Conservation (phyloP, 1,284 basidiomycete genomes). For the Ustilago crameri region DNA sequence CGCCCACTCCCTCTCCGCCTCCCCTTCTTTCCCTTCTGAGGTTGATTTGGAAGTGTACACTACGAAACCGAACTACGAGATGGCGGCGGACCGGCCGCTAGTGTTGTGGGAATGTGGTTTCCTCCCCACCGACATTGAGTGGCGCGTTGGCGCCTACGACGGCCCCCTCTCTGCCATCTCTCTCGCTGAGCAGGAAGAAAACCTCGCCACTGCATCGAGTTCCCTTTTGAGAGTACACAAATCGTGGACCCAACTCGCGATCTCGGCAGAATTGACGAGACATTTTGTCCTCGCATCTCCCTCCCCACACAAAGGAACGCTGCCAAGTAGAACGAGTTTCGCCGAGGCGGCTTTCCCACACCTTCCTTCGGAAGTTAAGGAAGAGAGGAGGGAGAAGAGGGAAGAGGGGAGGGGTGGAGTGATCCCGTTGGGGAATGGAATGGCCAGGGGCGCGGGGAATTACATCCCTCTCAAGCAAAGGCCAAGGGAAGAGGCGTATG, state of each 20-base stretch:
- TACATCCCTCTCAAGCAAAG: slow-evolving; percentile 20
- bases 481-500: slow-evolving; percentile 32
- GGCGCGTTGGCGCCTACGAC: slow-evolving; percentile 76
- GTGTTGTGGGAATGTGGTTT: slow-evolving; percentile 93
- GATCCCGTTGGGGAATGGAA: slow-evolving; percentile 40
- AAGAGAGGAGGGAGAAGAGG: not conserved
- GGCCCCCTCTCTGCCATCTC: slow-evolving; percentile 47
- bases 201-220: slow-evolving; percentile 13
- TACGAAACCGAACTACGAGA: slow-evolving; percentile 86
- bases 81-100: slow-evolving; percentile 89
- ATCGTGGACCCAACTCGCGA: slow-evolving; percentile 52
- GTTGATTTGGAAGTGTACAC: slow-evolving; percentile 37
- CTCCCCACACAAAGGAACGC: slow-evolving; percentile 5
- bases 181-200: not conserved
- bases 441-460: slow-evolving; percentile 19
- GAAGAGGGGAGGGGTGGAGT: slow-evolving; percentile 1
- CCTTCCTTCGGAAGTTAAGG: not conserved
- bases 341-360: slow-evolving; percentile 18
- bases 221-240: slow-evolving; percentile 36
- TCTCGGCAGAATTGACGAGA: slow-evolving; percentile 51
- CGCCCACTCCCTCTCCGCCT: not conserved
- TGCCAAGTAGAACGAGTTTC: slow-evolving; percentile 17
- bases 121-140: slow-evolving; percentile 75
- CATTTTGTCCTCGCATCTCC: slow-evolving; percentile 59
- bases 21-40: not conserved